Evolutionary conservation across 139 green algal species (phyloP).

Genomic region (Astrephomene gubernaculifera): DNA sequence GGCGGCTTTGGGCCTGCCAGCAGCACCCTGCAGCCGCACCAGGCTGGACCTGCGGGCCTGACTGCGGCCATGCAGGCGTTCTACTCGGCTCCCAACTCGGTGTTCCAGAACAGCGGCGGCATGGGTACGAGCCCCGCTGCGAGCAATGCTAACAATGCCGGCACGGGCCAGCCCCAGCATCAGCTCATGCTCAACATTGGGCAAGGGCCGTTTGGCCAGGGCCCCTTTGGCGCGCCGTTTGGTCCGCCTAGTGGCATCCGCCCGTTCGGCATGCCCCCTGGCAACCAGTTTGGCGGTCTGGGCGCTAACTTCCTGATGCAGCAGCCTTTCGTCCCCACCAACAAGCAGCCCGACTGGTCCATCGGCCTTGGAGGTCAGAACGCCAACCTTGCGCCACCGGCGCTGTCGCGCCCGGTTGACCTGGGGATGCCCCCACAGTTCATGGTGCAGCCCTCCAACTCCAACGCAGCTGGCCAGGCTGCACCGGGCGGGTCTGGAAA

Average conservation of each 20-base stretch:
- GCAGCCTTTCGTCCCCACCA: constrained; percentile 60
- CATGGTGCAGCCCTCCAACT: background rate
- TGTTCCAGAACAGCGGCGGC: background rate
- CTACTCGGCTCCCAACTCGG: background rate
- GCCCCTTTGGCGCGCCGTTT: constrained; percentile 22
- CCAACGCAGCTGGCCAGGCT: background rate
- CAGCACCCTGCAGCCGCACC: constrained; percentile 22
- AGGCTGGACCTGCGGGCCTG: background rate
- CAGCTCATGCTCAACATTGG: constrained; percentile 35
- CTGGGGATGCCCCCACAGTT: constrained; percentile 30
- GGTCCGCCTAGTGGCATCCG: constrained; percentile 9
- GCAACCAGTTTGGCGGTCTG: constrained; percentile 47
- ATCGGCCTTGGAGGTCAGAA: constrained; percentile 40
- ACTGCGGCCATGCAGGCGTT: constrained; percentile 19
- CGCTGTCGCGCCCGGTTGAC: background rate
- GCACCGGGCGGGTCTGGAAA: background rate
- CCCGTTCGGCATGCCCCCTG: constrained; percentile 15
- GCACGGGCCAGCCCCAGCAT: background rate
- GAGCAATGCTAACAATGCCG: background rate
- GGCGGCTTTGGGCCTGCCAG: background rate
- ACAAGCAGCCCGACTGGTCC: constrained; percentile 66
- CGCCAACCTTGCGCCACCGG: constrained; percentile 6
- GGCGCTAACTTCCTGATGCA: constrained; percentile 43
- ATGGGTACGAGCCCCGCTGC: background rate
- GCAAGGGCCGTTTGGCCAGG: background rate